phyloP scores from a whole-genome alignment of 148 eudicot species.

The Linanthus parryae region DNA sequence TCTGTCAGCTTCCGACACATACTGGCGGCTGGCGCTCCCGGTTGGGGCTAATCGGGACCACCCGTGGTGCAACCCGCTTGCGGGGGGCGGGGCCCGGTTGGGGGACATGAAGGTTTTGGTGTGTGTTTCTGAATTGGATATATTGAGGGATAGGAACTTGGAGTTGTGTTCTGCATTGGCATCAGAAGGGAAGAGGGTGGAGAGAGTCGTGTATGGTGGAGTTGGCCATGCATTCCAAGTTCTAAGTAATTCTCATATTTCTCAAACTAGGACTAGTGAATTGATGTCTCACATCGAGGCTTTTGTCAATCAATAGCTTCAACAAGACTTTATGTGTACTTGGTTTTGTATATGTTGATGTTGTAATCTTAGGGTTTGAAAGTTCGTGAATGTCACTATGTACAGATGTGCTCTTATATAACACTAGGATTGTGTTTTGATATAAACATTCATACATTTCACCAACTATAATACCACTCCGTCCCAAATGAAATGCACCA shows the following conservation, averaged over 20 bases:
- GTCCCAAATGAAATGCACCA: too few species aligned
- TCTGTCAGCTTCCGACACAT: conserved; percentile 44
- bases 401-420: too few species aligned
- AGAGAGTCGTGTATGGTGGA: conserved; percentile 31
- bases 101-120: conserved; percentile 22
- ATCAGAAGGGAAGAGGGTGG: conserved; percentile 28
- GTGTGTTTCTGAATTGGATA: conserved; percentile 46
- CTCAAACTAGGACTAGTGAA: conserved; percentile 33
- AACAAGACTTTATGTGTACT: too few species aligned
- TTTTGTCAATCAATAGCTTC: conserved; percentile 27
- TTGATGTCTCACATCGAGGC: conserved; percentile 39
- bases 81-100: conserved; percentile 17
- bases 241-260: conserved; percentile 27
- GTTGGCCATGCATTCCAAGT: conserved; percentile 66
- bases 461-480: too few species aligned
- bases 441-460: too few species aligned
- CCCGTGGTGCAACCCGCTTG: conserved; percentile 52
- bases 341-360: too few species aligned
- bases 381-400: too few species aligned
- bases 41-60: conserved; percentile 56
- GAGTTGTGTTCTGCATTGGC: conserved; percentile 34
- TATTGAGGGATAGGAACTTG: conserved; percentile 43
- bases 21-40: conserved; percentile 65
- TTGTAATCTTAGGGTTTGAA: too few species aligned
- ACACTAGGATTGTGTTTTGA: too few species aligned